These are phyloP conservation scores for Aspergillus jensenii DNA, from an alignment of 2,329 filamentous ascomycete species.

Conservation along the genomic window DNA sequence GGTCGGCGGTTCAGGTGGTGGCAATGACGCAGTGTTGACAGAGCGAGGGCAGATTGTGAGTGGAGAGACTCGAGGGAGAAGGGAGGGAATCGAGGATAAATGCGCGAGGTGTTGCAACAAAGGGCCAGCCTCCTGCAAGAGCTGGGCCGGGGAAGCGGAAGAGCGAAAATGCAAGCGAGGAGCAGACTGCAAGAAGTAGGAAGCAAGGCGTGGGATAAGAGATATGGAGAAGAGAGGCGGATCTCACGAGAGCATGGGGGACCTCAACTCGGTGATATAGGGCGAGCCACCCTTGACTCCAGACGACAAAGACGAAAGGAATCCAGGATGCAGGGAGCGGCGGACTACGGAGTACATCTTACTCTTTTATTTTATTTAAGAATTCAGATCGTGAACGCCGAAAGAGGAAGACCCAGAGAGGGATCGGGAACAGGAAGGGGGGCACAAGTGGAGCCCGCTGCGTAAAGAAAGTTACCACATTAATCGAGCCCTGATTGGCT, in stretches of 20 bases:
- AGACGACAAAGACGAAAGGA: constrained; percentile 1
- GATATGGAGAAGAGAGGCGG: neutral
- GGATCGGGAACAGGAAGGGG: neutral
- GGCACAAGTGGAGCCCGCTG: neutral
- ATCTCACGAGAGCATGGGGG: neutral
- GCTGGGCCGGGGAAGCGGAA: constrained; percentile 8
- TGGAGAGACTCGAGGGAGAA: neutral
- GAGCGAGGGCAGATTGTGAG: constrained; percentile 8
- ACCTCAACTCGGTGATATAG: constrained; percentile 3
- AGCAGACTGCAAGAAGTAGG: constrained; percentile 2
- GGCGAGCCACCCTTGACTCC: neutral
- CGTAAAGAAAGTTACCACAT: neutral
- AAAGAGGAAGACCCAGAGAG: neutral
- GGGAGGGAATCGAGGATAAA: neutral
- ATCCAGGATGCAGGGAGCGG: neutral
- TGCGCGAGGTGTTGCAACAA: constrained; percentile 17
- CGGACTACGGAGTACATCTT: neutral
- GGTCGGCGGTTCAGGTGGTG: constrained; percentile 9
- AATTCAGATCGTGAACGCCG: neutral
- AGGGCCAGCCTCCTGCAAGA: constrained; percentile 26
- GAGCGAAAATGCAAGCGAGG: neutral
- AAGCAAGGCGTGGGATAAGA: constrained; percentile 2
- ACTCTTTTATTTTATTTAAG: constrained; percentile 1
- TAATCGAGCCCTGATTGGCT: neutral
- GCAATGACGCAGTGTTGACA: constrained; percentile 17